Percentiles rank a stretch among this genome's conserved stretches.
phyloP scores from a whole-genome alignment of 371 early-diverging fungal species.

The Neoconidiobolus thromboides region DNA sequence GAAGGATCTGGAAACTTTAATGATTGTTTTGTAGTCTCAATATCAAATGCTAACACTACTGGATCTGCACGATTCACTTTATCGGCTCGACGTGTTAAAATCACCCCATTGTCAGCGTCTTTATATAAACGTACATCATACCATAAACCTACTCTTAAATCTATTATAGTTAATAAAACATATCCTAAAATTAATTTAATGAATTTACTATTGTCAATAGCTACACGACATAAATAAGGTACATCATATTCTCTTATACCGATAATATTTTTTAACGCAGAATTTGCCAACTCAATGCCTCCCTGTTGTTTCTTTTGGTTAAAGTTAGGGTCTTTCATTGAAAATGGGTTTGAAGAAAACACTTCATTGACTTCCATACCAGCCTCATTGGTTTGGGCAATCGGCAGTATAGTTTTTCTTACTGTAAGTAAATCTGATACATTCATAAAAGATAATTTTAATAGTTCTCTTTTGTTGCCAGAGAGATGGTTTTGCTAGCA shows the following conservation, averaged over 20 bases:
- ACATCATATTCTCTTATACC: slow-evolving; percentile 92
- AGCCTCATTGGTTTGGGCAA: slow-evolving; percentile 42
- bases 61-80: slow-evolving; percentile 92
- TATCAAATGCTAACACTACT: slow-evolving; percentile 95
- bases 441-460: slow-evolving; percentile 73
- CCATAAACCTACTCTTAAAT: slow-evolving; percentile 93
- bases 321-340: slow-evolving; percentile 12
- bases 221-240: slow-evolving; percentile 79
- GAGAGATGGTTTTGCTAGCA: slow-evolving; percentile 72
- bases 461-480: slow-evolving; percentile 42
- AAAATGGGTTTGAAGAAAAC: slow-evolving; percentile 28
- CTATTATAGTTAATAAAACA: slow-evolving; percentile 15
- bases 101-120: slow-evolving; percentile 30
- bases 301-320: slow-evolving; percentile 12
- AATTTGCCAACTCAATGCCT: slow-evolving; percentile 16
- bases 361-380: slow-evolving; percentile 32
- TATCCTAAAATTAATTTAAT: background rate
- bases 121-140: slow-evolving; percentile 41
- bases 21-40: slow-evolving; percentile 97
- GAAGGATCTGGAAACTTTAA: slow-evolving; percentile 95
- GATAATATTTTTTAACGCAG: slow-evolving; percentile 34
- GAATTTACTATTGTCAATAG: slow-evolving; percentile 66
- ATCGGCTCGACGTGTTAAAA: slow-evolving; percentile 47
- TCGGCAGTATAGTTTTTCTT: slow-evolving; percentile 46
- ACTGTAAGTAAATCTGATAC: slow-evolving; percentile 57